A percentile compares a stretch with the other conserved stretches of the same genome.
Conservation (phyloP, 257 asterid species). For the Penstemon eatonii region DNA sequence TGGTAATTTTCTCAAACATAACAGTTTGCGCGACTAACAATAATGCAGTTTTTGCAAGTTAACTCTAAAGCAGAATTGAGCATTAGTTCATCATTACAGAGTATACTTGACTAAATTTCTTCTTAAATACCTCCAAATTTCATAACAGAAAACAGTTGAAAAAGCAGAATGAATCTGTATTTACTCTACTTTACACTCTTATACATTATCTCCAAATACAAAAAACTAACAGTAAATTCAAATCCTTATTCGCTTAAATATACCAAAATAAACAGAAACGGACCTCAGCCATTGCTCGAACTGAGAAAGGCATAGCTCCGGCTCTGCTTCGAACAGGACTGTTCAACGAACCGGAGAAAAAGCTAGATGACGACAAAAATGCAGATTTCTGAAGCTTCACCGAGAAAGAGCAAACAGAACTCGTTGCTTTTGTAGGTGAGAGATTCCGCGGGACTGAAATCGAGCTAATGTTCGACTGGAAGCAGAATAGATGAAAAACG, state of each 20-base stretch:
- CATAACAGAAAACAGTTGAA: background rate
- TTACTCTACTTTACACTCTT: no score
- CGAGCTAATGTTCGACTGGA: slow-evolving; percentile 65
- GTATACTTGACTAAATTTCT: no score
- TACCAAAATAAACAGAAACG: background rate
- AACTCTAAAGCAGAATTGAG: no score
- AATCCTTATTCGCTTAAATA: background rate
- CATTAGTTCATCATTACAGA: no score
- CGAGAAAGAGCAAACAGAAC: slow-evolving; percentile 34
- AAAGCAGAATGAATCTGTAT: no score
- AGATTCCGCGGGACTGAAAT: slow-evolving; percentile 47
- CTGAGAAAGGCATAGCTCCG: slow-evolving; percentile 31
- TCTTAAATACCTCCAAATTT: background rate
- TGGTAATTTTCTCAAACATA: no score
- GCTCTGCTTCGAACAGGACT: slow-evolving; percentile 30
- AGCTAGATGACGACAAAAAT: slow-evolving; percentile 41
- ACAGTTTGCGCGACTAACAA: no score
- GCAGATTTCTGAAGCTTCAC: slow-evolving; percentile 37
- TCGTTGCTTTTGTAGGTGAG: slow-evolving; percentile 27
- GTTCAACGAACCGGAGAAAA: slow-evolving; percentile 51
- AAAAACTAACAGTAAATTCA: no score
- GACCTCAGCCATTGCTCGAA: slow-evolving; percentile 78
- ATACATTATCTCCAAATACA: no score
- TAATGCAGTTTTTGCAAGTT: no score
- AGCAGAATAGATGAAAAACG: background rate